phyloP scores from a whole-genome alignment of 2,329 filamentous ascomycete genomes.

The Rosellinia necatrix region DNA sequence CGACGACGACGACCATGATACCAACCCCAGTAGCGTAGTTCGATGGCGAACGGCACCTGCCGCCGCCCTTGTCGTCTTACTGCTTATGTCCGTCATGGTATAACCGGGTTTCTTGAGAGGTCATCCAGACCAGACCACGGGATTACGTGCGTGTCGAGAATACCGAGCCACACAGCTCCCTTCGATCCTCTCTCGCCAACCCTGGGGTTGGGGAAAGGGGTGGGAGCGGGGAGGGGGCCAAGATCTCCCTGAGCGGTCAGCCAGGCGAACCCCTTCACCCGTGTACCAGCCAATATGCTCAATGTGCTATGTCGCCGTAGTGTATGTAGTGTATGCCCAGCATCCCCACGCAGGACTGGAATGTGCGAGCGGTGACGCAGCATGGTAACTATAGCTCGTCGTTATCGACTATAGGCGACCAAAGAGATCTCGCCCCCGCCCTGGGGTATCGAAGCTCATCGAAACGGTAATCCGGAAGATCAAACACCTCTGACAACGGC shows the following conservation, averaged over 20 bases:
- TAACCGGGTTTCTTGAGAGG: background rate
- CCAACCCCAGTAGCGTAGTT: background rate
- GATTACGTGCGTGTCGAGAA: constrained; percentile 1
- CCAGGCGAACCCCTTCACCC: background rate
- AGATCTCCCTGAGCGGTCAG: background rate
- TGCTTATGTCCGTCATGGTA: background rate
- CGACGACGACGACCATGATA: no score
- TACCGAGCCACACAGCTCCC: background rate
- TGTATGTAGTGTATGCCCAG: background rate
- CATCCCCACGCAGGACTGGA: no score
- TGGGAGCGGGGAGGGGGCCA: no score
- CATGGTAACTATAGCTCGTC: constrained; percentile 5
- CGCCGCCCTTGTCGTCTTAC: constrained; percentile 3
- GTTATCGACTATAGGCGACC: constrained; percentile 24
- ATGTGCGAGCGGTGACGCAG: background rate
- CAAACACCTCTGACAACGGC: constrained; percentile 18
- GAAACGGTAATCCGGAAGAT: constrained; percentile 25
- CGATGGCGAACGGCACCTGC: constrained; percentile 5
- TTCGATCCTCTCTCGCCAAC: background rate
- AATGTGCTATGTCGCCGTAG: no score
- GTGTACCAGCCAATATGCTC: background rate
- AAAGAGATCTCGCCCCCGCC: constrained; percentile 2
- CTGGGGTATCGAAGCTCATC: constrained; percentile 4
- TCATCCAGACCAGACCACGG: background rate
- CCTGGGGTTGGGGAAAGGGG: no score